A percentile compares a stretch with the other conserved stretches of the same genome.
Evolutionary conservation across 2,329 filamentous ascomycete genomes (phyloP).

Genomic region (Calonectria crousiana): DNA sequence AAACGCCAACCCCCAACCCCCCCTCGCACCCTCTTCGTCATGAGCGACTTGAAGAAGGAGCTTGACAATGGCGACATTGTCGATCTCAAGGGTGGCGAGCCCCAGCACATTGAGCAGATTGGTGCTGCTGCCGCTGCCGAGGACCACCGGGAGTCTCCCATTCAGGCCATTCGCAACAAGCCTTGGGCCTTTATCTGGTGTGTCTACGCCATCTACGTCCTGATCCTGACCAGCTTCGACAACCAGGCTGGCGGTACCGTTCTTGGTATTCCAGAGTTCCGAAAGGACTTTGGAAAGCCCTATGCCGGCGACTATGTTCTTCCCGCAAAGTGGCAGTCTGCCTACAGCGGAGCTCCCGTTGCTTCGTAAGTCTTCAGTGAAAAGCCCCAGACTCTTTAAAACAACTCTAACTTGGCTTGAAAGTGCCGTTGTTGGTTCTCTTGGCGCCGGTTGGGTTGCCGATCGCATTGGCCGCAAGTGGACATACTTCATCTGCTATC

Average conservation of each 20-base stretch:
- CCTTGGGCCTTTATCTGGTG: slow-evolving; percentile 33
- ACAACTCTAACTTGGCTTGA: not conserved
- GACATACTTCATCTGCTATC: slow-evolving; percentile 28
- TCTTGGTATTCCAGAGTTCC: slow-evolving; percentile 34
- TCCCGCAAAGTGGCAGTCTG: slow-evolving; percentile 34
- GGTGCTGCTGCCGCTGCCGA: slow-evolving; percentile 29
- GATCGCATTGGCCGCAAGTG: slow-evolving; percentile 35
- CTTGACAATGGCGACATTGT: slow-evolving; percentile 16
- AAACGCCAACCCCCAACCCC: not conserved
- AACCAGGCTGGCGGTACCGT: slow-evolving; percentile 32
- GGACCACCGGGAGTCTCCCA: slow-evolving; percentile 26
- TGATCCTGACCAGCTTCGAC: slow-evolving; percentile 35
- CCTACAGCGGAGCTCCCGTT: slow-evolving; percentile 35
- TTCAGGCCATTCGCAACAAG: slow-evolving; percentile 30
- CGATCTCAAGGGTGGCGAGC: slow-evolving; percentile 28
- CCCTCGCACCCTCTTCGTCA: not conserved
- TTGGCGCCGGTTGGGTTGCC: slow-evolving; percentile 29
- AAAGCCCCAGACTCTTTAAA: not conserved
- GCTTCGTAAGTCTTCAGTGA: slow-evolving; percentile 27
- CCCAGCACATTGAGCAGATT: slow-evolving; percentile 31
- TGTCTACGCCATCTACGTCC: slow-evolving; percentile 34
- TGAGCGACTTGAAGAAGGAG: slow-evolving; percentile 24
- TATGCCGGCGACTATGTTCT: slow-evolving; percentile 30
- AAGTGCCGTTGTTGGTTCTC: slow-evolving; percentile 31
- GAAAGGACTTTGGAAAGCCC: slow-evolving; percentile 33